Percentiles rank a stretch among this genome's conserved stretches.
phyloP scores from a whole-genome alignment of 495 filamentous ascomycete genomes.

The Aspergillus bridgeri region DNA sequence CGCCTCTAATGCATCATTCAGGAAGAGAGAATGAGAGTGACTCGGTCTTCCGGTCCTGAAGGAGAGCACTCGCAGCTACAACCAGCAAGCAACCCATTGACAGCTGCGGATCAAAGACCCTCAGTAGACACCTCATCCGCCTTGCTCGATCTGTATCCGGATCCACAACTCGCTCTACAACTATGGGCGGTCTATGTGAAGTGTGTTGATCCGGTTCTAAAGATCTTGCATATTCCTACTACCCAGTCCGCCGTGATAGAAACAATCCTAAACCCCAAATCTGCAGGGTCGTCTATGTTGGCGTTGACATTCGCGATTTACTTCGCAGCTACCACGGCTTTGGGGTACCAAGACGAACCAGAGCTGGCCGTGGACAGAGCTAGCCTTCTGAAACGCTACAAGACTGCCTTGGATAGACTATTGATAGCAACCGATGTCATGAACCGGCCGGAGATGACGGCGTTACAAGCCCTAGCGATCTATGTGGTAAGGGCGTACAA shows the following conservation, averaged over 20 bases:
- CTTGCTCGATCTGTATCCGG: background rate
- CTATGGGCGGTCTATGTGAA: conserved; percentile 62
- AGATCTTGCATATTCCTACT: conserved; percentile 62
- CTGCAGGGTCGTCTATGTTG: conserved; percentile 18
- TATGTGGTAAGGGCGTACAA: conserved; percentile 24
- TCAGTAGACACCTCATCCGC: background rate
- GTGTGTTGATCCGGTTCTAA: conserved; percentile 60
- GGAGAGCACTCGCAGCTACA: background rate
- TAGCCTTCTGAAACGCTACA: background rate
- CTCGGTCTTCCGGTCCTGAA: background rate
- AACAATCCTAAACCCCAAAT: conserved; percentile 24
- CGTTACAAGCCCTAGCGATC: background rate
- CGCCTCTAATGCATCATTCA: background rate
- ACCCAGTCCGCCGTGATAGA: conserved; percentile 33
- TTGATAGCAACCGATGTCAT: background rate
- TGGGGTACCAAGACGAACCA: background rate
- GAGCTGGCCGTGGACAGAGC: background rate
- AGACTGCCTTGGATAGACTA: background rate
- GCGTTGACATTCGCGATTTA: background rate
- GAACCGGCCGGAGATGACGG: background rate
- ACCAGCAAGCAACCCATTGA: background rate
- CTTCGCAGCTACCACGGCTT: background rate
- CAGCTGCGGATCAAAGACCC: background rate
- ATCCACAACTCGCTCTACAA: conserved; percentile 59
- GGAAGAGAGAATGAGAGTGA: background rate